These are phyloP conservation scores for Lactifluus hygrophoroides DNA, from an alignment of 768 basidiomycete species.

Conservation along the genomic window DNA sequence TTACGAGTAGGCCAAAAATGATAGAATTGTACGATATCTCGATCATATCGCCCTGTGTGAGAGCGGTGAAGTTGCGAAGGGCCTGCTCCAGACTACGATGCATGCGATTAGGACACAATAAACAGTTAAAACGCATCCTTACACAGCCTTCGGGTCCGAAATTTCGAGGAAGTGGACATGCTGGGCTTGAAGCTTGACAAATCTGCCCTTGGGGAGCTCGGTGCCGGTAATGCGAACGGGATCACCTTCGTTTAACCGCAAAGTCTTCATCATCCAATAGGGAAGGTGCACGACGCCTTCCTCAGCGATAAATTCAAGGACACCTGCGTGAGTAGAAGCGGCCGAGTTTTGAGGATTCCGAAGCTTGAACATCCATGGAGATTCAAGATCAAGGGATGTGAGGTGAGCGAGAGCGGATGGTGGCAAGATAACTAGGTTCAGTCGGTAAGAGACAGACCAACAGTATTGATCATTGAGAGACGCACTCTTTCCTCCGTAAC, in stretches of 20 bases:
- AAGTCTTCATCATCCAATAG: conserved; percentile 99
- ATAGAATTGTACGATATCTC: conserved; percentile 97
- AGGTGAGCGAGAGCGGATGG: conserved; percentile 87
- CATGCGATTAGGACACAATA: neutral
- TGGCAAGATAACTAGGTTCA: conserved; percentile 83
- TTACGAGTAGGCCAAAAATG: conserved; percentile 88
- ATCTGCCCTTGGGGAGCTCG: conserved; percentile 83
- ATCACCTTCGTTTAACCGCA: conserved; percentile 90
- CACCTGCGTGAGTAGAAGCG: conserved; percentile 90
- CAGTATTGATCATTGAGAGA: conserved; percentile 28
- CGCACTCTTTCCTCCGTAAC: conserved; percentile 95
- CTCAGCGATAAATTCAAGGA: conserved; percentile 97
- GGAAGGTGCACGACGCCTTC: conserved; percentile 94
- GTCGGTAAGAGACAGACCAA: conserved; percentile 12
- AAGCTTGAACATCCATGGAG: conserved; percentile 95
- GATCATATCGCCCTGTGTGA: conserved; percentile 95
- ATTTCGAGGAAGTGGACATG: conserved; percentile 92
- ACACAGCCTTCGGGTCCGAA: conserved; percentile 97
- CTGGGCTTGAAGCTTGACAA: conserved; percentile 96
- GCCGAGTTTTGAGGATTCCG: conserved; percentile 82
- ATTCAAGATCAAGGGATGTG: conserved; percentile 77
- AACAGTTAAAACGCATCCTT: conserved; percentile 29
- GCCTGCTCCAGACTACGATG: conserved; percentile 79
- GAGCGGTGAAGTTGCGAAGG: conserved; percentile 81
- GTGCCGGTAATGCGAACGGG: conserved; percentile 87